Evolutionary conservation across 2,329 filamentous ascomycete genomes (phyloP).

Genomic region (Talaromyces albobiverticillius): DNA sequence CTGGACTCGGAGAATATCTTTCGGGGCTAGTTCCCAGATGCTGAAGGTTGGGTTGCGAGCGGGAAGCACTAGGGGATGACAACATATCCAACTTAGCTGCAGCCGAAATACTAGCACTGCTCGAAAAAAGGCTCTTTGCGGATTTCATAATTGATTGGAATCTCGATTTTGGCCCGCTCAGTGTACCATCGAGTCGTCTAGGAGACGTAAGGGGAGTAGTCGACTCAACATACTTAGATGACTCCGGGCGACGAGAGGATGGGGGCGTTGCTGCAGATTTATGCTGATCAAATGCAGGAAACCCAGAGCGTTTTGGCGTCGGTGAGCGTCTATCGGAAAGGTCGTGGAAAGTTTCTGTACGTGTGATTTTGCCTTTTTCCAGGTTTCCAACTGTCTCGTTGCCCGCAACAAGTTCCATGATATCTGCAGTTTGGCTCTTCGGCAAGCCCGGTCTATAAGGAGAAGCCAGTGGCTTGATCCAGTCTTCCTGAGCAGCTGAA

Average conservation of each 20-base stretch:
- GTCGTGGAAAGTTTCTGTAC: slow-evolving; percentile 27
- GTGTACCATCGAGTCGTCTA: slow-evolving; percentile 66
- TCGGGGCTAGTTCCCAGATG: slow-evolving; percentile 18
- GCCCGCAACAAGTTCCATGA: slow-evolving; percentile 56
- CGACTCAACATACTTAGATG: slow-evolving; percentile 55
- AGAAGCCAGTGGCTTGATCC: slow-evolving; percentile 55
- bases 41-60: slow-evolving; percentile 26
- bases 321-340: slow-evolving; percentile 27
- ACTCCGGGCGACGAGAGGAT: slow-evolving; percentile 50
- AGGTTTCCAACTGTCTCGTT: slow-evolving; percentile 50
- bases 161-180: slow-evolving; percentile 91
- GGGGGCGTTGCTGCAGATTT: slow-evolving; percentile 63
- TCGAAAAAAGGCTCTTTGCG: slow-evolving; percentile 81
- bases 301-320: slow-evolving; percentile 10
- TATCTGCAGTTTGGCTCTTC: slow-evolving; percentile 62
- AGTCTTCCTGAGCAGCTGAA: slow-evolving; percentile 53
- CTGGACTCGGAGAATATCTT: slow-evolving; percentile 21
- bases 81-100: slow-evolving; percentile 58
- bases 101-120: slow-evolving; percentile 60
- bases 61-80: slow-evolving; percentile 36
- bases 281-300: slow-evolving; percentile 44
- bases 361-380: slow-evolving; percentile 47
- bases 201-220: slow-evolving; percentile 60
- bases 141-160: slow-evolving; percentile 87
- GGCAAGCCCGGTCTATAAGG: slow-evolving; percentile 50